These are phyloP conservation scores for Verticillium nonalfalfae DNA, from an alignment of 2,329 filamentous ascomycete genomes.

Conservation along the genomic window DNA sequence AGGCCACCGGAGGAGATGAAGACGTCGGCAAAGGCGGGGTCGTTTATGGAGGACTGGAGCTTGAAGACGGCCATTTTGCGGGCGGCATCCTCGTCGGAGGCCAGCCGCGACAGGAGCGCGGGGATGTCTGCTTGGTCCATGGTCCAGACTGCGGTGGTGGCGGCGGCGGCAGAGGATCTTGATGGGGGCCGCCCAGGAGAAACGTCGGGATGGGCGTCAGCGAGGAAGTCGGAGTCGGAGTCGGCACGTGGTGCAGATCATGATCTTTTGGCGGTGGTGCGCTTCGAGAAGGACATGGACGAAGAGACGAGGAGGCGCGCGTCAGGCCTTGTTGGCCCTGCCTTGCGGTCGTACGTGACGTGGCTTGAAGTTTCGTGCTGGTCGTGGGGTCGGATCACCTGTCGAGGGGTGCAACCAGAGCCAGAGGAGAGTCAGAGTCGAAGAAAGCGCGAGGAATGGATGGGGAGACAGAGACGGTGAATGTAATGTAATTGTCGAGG, in stretches of 20 bases:
- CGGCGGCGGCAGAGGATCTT: background rate
- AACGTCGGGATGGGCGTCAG: constrained; percentile 5
- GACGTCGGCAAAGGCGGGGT: constrained; percentile 92
- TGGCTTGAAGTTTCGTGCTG: background rate
- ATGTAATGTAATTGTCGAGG: background rate
- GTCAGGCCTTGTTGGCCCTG: background rate
- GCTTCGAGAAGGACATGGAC: background rate
- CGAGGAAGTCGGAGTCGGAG: constrained; percentile 1
- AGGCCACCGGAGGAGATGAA: constrained; percentile 90
- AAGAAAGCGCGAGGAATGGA: no score
- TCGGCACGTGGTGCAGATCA: background rate
- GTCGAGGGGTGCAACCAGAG: no score
- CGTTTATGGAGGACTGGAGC: constrained; percentile 89
- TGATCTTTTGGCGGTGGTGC: background rate
- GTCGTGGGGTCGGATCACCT: no score
- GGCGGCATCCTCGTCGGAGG: constrained; percentile 76
- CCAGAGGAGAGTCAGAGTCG: no score
- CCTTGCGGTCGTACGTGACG: background rate
- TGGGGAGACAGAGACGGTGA: no score
- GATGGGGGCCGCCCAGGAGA: constrained; percentile 4
- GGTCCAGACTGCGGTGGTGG: constrained; percentile 6
- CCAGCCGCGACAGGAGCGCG: constrained; percentile 55
- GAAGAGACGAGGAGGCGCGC: background rate
- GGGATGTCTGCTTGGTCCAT: constrained; percentile 66
- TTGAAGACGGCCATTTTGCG: constrained; percentile 99